A percentile compares a stretch with the other conserved stretches of the same genome.
phyloP scores from a whole-genome alignment of 2,329 filamentous ascomycete genomes.

The Eurotiales sp. region DNA sequence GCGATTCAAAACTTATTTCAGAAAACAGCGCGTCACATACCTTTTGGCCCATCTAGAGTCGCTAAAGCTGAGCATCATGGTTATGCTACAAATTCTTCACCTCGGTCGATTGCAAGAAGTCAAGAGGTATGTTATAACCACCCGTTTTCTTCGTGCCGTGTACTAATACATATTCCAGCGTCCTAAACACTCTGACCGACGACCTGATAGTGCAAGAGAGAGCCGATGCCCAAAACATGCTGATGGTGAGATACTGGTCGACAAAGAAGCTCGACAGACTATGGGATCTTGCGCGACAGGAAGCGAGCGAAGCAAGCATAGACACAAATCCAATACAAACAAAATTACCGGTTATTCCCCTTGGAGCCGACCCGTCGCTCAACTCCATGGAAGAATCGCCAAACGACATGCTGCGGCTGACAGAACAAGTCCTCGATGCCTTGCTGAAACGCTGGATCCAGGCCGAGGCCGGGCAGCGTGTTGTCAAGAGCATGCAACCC shows the following conservation, averaged over 20 bases:
- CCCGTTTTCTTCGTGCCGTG: not conserved
- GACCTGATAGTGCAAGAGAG: constrained; percentile 38
- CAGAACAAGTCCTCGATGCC: constrained; percentile 31
- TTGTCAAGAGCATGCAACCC: constrained; percentile 5
- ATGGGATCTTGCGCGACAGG: constrained; percentile 34
- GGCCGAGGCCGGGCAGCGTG: constrained; percentile 12
- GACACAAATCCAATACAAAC: not conserved
- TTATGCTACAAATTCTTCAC: constrained; percentile 38
- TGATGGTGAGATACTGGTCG: constrained; percentile 43
- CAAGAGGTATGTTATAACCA: constrained; percentile 16
- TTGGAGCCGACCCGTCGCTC: constrained; percentile 33
- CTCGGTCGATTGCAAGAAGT: constrained; percentile 32
- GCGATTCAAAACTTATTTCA: constrained; percentile 39
- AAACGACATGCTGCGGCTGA: constrained; percentile 37
- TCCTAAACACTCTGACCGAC: constrained; percentile 19
- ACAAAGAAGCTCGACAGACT: constrained; percentile 34
- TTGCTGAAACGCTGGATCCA: constrained; percentile 29
- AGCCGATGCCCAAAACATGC: constrained; percentile 40
- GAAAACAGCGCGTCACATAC: constrained; percentile 40
- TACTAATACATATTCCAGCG: constrained; percentile 2
- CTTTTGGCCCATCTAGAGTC: constrained; percentile 40
- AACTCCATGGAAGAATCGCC: constrained; percentile 32
- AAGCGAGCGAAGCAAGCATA: constrained; percentile 20
- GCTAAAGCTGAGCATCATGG: constrained; percentile 38
- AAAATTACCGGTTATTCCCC: constrained; percentile 26